Evolutionary conservation across 2,329 filamentous ascomycete genomes (phyloP).

Genomic region (Colletotrichum ledebouriae): DNA sequence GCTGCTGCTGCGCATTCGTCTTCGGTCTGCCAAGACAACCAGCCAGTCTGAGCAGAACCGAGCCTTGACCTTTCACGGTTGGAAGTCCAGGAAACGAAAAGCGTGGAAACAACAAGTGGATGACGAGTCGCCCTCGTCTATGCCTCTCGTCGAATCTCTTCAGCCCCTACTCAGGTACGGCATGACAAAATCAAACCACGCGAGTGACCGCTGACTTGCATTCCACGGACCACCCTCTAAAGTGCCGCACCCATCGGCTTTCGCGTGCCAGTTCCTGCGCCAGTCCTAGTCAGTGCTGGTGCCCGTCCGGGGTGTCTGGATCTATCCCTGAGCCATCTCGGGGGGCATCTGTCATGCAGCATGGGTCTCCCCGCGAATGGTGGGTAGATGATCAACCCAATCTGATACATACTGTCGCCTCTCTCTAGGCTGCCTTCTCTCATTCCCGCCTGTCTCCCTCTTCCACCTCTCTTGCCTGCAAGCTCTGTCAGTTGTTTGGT

Average conservation of each 20-base stretch:
- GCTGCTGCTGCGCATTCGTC: conserved; percentile 19
- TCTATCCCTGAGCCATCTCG: conserved; percentile 40
- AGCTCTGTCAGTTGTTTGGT: conserved; percentile 29
- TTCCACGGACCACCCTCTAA: conserved; percentile 41
- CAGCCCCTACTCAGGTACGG: background rate
- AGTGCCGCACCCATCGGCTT: conserved; percentile 41
- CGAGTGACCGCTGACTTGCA: conserved; percentile 27
- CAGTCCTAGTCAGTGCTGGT: conserved; percentile 43
- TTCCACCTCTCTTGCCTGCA: conserved; percentile 24
- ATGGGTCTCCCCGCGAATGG: conserved; percentile 43
- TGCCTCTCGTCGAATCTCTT: conserved; percentile 2
- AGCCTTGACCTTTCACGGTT: conserved; percentile 22
- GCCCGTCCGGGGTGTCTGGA: conserved; percentile 41
- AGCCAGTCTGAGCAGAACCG: conserved; percentile 31
- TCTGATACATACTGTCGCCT: conserved; percentile 44
- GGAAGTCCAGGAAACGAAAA: conserved; percentile 13
- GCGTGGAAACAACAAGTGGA: background rate
- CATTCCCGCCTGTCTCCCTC: conserved; percentile 31
- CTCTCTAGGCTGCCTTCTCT: conserved; percentile 33
- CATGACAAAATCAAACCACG: conserved; percentile 30
- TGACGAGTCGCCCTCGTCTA: conserved; percentile 11
- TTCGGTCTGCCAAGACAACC: conserved; percentile 26
- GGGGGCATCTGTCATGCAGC: conserved; percentile 41
- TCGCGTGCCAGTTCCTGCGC: conserved; percentile 43
- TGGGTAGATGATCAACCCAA: conserved; percentile 42